These are phyloP conservation scores for Penicillium psychrofluorescens DNA, from an alignment of 495 filamentous ascomycete genomes.

Conservation along the genomic window DNA sequence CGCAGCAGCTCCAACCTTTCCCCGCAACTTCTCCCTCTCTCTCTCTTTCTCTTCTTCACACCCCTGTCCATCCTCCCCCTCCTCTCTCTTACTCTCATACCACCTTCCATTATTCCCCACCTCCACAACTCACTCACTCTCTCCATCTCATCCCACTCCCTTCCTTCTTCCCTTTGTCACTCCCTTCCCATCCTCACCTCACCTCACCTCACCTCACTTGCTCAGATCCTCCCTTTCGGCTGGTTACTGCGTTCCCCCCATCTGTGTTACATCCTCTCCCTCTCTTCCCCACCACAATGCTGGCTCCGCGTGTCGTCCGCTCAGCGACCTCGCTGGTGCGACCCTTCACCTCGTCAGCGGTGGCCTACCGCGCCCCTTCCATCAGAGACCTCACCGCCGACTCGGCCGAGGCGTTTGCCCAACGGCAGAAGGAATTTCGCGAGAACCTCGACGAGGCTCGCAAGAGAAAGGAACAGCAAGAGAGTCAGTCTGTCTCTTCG, in stretches of 20 bases:
- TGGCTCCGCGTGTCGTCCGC: slow-evolving; percentile 42
- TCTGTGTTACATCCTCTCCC: background rate
- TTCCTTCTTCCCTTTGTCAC: slow-evolving; percentile 5
- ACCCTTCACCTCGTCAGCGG: slow-evolving; percentile 52
- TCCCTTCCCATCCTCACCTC: slow-evolving; percentile 8
- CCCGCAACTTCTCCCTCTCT: background rate
- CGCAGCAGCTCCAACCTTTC: slow-evolving; percentile 1
- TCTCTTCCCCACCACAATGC: slow-evolving; percentile 27
- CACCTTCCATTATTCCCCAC: background rate
- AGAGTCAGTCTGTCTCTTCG: slow-evolving; percentile 62
- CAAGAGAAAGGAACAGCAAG: slow-evolving; percentile 70
- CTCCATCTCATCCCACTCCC: background rate
- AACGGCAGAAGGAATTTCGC: slow-evolving; percentile 78
- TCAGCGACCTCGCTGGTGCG: slow-evolving; percentile 45
- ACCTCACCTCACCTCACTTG: slow-evolving; percentile 1
- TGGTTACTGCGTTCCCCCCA: too few species aligned
- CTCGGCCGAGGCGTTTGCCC: slow-evolving; percentile 64
- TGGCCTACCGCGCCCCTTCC: slow-evolving; percentile 57
- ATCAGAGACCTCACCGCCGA: slow-evolving; percentile 76
- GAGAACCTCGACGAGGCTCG: slow-evolving; percentile 69
- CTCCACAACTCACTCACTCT: background rate
- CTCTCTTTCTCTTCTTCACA: slow-evolving; percentile 9
- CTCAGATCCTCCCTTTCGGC: background rate
- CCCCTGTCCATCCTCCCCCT: slow-evolving; percentile 4
- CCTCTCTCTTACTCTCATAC: slow-evolving; percentile 1